These are phyloP conservation scores for Rhizophagus clarus DNA, from an alignment of 192 early-diverging fungal species.

Conservation along the genomic window DNA sequence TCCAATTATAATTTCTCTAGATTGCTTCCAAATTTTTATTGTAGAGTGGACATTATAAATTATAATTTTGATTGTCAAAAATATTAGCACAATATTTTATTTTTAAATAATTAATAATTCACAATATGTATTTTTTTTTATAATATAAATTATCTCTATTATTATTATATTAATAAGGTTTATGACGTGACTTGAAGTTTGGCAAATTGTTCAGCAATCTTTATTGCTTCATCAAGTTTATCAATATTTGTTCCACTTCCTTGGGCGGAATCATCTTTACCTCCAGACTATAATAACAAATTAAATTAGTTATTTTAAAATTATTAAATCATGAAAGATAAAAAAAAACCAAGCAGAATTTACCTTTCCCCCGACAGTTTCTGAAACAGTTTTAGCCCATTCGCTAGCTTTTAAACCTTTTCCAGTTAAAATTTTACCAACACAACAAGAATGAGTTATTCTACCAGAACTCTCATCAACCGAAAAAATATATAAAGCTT, in stretches of 20 bases:
- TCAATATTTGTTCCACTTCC: constrained; percentile 76
- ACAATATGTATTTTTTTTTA: too few species aligned
- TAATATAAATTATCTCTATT: background rate
- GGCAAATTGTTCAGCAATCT: constrained; percentile 75
- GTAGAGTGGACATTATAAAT: too few species aligned
- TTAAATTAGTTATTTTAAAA: background rate
- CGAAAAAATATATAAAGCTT: constrained; percentile 86
- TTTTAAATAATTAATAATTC: too few species aligned
- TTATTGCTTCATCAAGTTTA: constrained; percentile 73
- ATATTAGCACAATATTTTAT: too few species aligned
- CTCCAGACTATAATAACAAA: constrained; percentile 55
- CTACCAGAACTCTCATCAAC: constrained; percentile 67
- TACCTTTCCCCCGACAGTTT: constrained; percentile 86
- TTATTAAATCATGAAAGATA: background rate
- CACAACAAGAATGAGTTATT: constrained; percentile 82
- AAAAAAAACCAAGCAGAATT: background rate
- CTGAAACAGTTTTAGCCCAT: constrained; percentile 86
- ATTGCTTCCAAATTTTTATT: too few species aligned
- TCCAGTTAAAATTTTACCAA: constrained; percentile 71
- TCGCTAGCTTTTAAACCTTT: constrained; percentile 88
- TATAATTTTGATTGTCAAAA: too few species aligned
- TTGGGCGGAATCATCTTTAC: constrained; percentile 92
- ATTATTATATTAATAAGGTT: background rate
- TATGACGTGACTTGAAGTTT: constrained; percentile 51
- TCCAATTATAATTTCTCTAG: too few species aligned